Evolutionary conservation across 2,329 filamentous ascomycete species (phyloP), one percentile per base, ranked within the genome.

Genomic region (Aspergillus tanneri): DNA sequence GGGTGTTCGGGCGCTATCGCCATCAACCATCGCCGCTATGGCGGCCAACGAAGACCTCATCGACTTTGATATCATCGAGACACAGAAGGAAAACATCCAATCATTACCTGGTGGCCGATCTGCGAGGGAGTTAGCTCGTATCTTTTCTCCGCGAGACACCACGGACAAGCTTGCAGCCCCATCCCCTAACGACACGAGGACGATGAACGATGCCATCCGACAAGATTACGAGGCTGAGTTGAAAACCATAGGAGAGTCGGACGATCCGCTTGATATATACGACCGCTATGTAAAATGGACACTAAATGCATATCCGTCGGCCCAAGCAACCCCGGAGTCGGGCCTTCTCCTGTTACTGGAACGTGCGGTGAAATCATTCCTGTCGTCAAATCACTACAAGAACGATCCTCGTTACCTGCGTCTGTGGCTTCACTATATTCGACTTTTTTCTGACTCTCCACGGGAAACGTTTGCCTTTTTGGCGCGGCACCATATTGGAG

Each of bases 261-360:
- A 99, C 66, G 93, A 99, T 63, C 93, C 93, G 1, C 83, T 99
- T 39, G 93, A 97, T 62, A 82, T 96, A 53, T 99, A 90, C 74
- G 92, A 97, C 68, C 86, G 93, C 67, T 99, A 99, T 67, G 89
- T 97, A 49, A 90, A 90, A 72, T 99, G 93, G 93, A 96, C 91
- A 1, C 76, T 97, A 22, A 89, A 96, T 69, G 87, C 92, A 44
- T 99, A 97, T 68, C 92, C 93, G 2, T 92, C 91, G 0, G 88
- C 92, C 19, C 91, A 96, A 73, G 90, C 91, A 45, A 96, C 91
- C 23, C 81, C 89, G 1, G 84, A 95, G 63, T 96, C 92, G n/a
- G 89, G 93, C 62, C 82, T 99, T 11, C 84, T 93, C 51, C 85
- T 85, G 2, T 77, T 97, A 5, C 85, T 99, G 5, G 95, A 99